These are phyloP conservation scores for Pseudogymnoascus destructans DNA, from an alignment of 2,329 filamentous ascomycete genomes.

Conservation along the genomic window DNA sequence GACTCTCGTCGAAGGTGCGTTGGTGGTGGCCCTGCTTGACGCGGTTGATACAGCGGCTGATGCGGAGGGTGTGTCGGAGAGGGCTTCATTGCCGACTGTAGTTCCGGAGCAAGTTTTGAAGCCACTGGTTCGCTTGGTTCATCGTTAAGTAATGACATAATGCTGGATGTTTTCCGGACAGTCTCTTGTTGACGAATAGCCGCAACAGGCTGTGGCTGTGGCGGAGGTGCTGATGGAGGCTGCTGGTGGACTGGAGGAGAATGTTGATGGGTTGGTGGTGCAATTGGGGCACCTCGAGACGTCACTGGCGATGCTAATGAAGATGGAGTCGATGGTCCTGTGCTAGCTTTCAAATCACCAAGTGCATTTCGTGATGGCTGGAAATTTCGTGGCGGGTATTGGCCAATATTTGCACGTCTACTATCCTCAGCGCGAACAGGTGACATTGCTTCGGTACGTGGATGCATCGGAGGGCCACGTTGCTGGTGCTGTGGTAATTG, in stretches of 20 bases:
- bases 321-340: constrained; percentile 16
- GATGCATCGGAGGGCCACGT: constrained; percentile 15
- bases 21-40: constrained; percentile 21
- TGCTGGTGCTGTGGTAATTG: constrained; percentile 15
- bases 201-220: constrained; percentile 25
- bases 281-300: constrained; percentile 19
- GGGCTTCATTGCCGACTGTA: constrained; percentile 12
- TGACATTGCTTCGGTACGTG: constrained; percentile 18
- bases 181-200: constrained; percentile 30
- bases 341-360: constrained; percentile 17
- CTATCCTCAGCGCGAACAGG: constrained; percentile 13
- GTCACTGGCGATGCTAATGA: constrained; percentile 20
- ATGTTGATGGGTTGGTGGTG: constrained; percentile 17
- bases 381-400: constrained; percentile 20
- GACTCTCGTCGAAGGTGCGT: constrained; percentile 22
- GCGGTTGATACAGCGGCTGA: constrained; percentile 23
- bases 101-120: constrained; percentile 9
- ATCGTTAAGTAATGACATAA: constrained; percentile 51
- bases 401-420: constrained; percentile 19
- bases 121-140: constrained; percentile 35
- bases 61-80: constrained; percentile 22
- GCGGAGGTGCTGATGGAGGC: constrained; percentile 6
- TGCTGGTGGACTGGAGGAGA: constrained; percentile 12
- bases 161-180: constrained; percentile 48
- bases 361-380: constrained; percentile 19